phyloP scores from a whole-genome alignment of 805 yeast species.

The Debaryomyces castellii region DNA sequence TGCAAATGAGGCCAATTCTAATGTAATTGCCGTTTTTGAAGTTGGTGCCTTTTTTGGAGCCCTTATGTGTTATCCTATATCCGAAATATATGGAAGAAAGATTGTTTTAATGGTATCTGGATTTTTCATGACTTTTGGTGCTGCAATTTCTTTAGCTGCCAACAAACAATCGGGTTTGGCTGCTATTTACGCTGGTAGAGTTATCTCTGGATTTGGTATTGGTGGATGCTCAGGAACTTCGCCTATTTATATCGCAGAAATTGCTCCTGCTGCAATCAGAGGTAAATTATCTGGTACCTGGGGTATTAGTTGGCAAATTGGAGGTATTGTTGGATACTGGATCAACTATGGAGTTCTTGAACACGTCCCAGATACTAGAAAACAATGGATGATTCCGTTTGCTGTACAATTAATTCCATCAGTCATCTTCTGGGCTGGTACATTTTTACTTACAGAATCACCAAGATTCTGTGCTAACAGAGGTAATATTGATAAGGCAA shows the following conservation, averaged over 20 bases:
- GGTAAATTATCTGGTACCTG: conserved; percentile 47
- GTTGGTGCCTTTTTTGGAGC: conserved; percentile 54
- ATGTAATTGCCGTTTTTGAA: conserved; percentile 49
- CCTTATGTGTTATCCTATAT: conserved; percentile 41
- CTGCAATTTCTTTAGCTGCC: conserved; percentile 39
- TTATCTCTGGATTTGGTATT: conserved; percentile 51
- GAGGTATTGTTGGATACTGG: conserved; percentile 49
- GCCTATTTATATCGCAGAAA: conserved; percentile 48
- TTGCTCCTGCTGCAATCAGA: conserved; percentile 44
- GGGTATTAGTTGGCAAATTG: conserved; percentile 52
- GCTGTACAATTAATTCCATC: conserved; percentile 49
- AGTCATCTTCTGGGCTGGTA: conserved; percentile 39
- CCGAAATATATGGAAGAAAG: conserved; percentile 40
- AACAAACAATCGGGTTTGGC: conserved; percentile 35
- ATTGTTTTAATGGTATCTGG: conserved; percentile 40
- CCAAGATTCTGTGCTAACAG: conserved; percentile 43
- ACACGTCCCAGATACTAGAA: conserved; percentile 26
- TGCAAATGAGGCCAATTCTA: conserved; percentile 31
- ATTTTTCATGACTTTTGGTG: conserved; percentile 41
- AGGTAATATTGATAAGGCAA: conserved; percentile 33
- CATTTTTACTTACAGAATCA: conserved; percentile 42
- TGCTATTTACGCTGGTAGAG: conserved; percentile 53
- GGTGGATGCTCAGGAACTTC: conserved; percentile 52
- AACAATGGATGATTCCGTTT: conserved; percentile 50
- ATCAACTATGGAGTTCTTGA: conserved; percentile 48